Evolutionary conservation across 164 flowering plant genomes (phyloP).

Genomic region (Nymphaea colorata): DNA sequence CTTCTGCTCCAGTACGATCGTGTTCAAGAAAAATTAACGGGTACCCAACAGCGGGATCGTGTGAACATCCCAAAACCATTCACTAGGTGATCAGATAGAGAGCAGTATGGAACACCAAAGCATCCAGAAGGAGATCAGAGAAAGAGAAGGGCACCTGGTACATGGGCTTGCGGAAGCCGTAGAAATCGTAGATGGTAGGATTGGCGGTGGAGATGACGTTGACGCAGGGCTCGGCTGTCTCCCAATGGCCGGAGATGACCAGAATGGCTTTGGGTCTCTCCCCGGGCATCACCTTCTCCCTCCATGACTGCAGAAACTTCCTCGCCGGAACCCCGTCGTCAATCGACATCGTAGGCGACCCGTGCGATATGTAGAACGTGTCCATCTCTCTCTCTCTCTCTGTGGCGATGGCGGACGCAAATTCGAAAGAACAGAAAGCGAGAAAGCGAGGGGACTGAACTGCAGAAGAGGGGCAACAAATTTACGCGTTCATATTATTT

Average conservation of each 20-base stretch:
- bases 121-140: no score
- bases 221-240: constrained; percentile 50
- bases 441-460: neutral
- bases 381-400: constrained; percentile 14
- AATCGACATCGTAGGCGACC: constrained; percentile 19
- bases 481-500: no score
- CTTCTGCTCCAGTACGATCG: no score
- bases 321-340: constrained; percentile 31
- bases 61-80: no score
- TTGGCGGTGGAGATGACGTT: constrained; percentile 24
- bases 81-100: no score
- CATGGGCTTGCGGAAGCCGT: constrained; percentile 62
- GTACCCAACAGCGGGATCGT: no score
- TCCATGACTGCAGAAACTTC: constrained; percentile 39
- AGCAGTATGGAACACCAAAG: no score
- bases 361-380: constrained; percentile 20
- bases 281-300: constrained; percentile 12
- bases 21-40: no score
- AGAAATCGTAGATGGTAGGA: constrained; percentile 67
- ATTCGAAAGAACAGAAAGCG: no score
- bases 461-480: no score
- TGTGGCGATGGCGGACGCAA: no score
- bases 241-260: constrained; percentile 78
- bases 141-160: constrained; percentile 40
- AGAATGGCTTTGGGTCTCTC: constrained; percentile 48